phyloP scores from a whole-genome alignment of 768 basidiomycete genomes.

The Calocybe cyanea region DNA sequence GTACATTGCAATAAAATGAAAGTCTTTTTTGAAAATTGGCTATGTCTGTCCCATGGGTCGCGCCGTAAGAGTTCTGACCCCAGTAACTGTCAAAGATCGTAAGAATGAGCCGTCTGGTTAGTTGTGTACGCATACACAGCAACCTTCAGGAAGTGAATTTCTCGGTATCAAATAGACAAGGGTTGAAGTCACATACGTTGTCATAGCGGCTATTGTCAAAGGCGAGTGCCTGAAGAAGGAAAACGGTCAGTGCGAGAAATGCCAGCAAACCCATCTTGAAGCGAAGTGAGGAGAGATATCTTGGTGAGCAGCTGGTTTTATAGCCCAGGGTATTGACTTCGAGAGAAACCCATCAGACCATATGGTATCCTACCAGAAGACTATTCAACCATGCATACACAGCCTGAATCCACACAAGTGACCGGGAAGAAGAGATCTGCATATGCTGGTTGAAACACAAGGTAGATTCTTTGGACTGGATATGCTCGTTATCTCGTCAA shows the following conservation, averaged over 20 bases:
- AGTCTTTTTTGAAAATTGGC: constrained; percentile 59
- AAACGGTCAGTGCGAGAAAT: constrained; percentile 5
- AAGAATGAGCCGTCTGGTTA: background rate
- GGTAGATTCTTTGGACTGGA: background rate
- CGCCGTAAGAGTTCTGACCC: constrained; percentile 77
- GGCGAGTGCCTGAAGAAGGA: constrained; percentile 23
- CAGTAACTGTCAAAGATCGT: constrained; percentile 46
- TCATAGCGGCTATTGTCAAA: constrained; percentile 60
- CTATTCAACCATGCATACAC: background rate
- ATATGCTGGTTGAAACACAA: constrained; percentile 1
- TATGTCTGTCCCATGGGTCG: constrained; percentile 39
- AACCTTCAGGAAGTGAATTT: constrained; percentile 31
- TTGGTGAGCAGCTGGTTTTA: background rate
- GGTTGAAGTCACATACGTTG: constrained; percentile 41
- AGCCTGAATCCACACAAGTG: constrained; percentile 4
- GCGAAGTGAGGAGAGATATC: background rate
- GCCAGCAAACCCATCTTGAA: constrained; percentile 14
- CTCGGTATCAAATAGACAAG: background rate
- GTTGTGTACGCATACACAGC: constrained; percentile 40
- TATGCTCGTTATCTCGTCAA: background rate
- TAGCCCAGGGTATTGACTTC: background rate
- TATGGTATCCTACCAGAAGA: background rate
- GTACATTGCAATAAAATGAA: constrained; percentile 60
- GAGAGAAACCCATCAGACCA: background rate
- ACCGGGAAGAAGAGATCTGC: background rate